Base-by-base conservation (phyloP, 371 early-diverging fungal species). In the Nematocida ironsii region DNA sequence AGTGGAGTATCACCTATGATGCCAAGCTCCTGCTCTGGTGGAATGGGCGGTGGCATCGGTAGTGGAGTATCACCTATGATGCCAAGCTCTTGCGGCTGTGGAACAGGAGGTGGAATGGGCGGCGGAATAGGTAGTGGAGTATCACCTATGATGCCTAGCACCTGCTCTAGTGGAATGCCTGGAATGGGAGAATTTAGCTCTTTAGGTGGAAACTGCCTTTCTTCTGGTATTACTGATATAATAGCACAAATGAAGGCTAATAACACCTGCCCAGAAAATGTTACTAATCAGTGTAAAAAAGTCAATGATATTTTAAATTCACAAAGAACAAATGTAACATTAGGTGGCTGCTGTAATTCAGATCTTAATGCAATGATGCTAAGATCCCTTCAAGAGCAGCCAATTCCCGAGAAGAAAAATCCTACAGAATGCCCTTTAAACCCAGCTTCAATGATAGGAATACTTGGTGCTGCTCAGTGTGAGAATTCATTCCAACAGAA, bases 311-410 rank as follows among this genome's bases (percentile, higher is more conserved):
- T 9, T n/a, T n/a, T n/a, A 9, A 23, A 11, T 58, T 23, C 58
- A n/a, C 20, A 23, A 1, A 11, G 20, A n/a, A 58, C 27, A 7
- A n/a, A 27, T 27, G 58, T 58, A 58, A 23, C n/a, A 23, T 9
- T 58, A 7, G 27, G 27, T 23, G 23, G 23, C 58, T 58, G 58
- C 58, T 58, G 58, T 27, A 23, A 23, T 27, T 23, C 58, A n/a
- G 58, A 58, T 44, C 33, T 64, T 9, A 64, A 64, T 64, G 64
- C 44, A n/a, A 64, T 39, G 42, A 64, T 64, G 64, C 7, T 64
- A 27, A 64, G 27, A 6, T 13, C 64, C 6, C 11, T 64, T 7
- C 39, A 64, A 27, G 42, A 64, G 64, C 64, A 64, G 58, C 2
- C 7, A 58, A 23, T n/a, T 33, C 64, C 27, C 11, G 18, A 13